A percentile compares a stretch with the other conserved stretches of the same genome.
phyloP scores from a whole-genome alignment of 169 alveolate genomes.

The Hepatocystis sp. region DNA sequence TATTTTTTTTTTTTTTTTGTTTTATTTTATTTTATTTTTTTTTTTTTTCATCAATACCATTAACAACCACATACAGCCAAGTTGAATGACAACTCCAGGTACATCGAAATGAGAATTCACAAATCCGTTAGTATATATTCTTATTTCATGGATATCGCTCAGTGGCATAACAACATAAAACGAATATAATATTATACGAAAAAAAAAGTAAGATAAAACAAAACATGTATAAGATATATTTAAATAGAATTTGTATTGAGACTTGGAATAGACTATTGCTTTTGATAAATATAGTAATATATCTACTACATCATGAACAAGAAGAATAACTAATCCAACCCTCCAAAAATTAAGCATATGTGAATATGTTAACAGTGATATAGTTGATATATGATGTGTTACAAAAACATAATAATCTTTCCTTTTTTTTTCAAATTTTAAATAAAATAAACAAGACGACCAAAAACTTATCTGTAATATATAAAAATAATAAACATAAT shows the following conservation, averaged over 20 bases:
- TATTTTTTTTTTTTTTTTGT: too few species aligned
- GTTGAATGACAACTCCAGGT: conserved; percentile 31
- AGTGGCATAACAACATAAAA: conserved; percentile 62
- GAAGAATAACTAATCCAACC: conserved; percentile 34
- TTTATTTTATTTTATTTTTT: too few species aligned
- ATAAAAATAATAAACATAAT: conserved; percentile 57
- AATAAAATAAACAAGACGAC: conserved; percentile 71
- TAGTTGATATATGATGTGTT: conserved; percentile 53
- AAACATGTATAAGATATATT: conserved; percentile 26
- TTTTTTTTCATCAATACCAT: conserved; percentile 17
- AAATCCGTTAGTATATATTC: conserved; percentile 60
- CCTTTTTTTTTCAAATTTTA: conserved; percentile 74
- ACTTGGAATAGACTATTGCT: conserved; percentile 57
- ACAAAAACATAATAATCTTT: conserved; percentile 62
- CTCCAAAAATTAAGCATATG: conserved; percentile 69
- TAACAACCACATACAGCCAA: conserved; percentile 37
- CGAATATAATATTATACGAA: conserved; percentile 36
- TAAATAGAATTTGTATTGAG: conserved; percentile 5
- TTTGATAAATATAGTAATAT: conserved; percentile 79
- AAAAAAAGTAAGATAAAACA: conserved; percentile 66
- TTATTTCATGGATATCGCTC: conserved; percentile 22
- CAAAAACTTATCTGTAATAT: conserved; percentile 41
- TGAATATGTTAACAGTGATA: conserved; percentile 32
- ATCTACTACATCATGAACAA: conserved; percentile 87
- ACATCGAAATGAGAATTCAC: conserved; percentile 36